These are phyloP conservation scores for Jackrogersella multiformis DNA, from an alignment of 495 filamentous ascomycete species.

Conservation along the genomic window DNA sequence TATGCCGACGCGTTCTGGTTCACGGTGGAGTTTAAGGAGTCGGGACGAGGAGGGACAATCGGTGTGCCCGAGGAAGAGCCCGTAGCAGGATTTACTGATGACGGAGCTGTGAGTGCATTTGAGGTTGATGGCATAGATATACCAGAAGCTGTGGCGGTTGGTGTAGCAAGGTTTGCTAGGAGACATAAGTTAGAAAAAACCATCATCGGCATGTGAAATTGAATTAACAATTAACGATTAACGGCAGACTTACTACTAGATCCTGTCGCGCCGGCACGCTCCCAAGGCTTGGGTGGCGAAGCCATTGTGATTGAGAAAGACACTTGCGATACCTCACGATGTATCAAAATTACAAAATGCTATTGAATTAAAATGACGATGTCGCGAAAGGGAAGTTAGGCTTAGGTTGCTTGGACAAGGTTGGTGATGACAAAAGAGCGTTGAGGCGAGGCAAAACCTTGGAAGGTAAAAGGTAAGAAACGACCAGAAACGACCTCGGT, in stretches of 20 bases:
- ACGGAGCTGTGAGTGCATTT: slow-evolving; percentile 55
- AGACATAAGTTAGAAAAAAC: slow-evolving; percentile 8
- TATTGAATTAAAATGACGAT: not conserved
- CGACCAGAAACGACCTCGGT: slow-evolving; percentile 20
- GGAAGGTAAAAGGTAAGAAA: not conserved
- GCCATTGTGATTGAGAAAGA: slow-evolving; percentile 52
- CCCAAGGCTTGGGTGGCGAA: slow-evolving; percentile 97
- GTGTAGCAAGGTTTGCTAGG: slow-evolving; percentile 53
- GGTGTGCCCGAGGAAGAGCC: slow-evolving; percentile 63
- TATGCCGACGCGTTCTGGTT: slow-evolving; percentile 86
- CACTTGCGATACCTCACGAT: slow-evolving; percentile 40
- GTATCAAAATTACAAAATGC: slow-evolving; percentile 6
- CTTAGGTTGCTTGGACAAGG: not conserved
- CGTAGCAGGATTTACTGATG: slow-evolving; percentile 54
- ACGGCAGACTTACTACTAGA: slow-evolving; percentile 54
- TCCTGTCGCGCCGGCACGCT: slow-evolving; percentile 73
- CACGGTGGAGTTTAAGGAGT: slow-evolving; percentile 76
- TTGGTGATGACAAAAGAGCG: slow-evolving; percentile 5
- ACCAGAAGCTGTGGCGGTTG: slow-evolving; percentile 52
- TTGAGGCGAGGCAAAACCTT: not conserved
- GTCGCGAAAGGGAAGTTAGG: slow-evolving; percentile 3
- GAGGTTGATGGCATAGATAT: slow-evolving; percentile 45
- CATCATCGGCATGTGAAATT: slow-evolving; percentile 36
- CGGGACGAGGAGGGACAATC: slow-evolving; percentile 81
- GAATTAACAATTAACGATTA: no score